Percentiles rank a stretch among this genome's conserved stretches.
These are phyloP conservation scores for Diddensiella santjacobensis DNA, from an alignment of 805 yeast genomes.

Conservation along the genomic window DNA sequence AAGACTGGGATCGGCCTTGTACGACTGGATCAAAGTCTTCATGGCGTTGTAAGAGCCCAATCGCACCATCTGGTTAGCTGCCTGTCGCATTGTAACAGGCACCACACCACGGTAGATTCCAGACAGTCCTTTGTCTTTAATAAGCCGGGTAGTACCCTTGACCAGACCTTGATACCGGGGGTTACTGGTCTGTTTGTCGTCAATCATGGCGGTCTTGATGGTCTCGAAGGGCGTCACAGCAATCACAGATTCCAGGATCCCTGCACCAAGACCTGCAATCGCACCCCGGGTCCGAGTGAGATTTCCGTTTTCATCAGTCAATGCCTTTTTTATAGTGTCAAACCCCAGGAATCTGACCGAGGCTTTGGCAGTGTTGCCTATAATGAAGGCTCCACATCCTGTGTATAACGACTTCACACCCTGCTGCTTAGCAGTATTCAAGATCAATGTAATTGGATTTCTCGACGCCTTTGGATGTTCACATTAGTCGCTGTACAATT, in stretches of 20 bases:
- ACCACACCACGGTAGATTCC: conserved; percentile 87
- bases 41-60: conserved; percentile 89
- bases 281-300: conserved; percentile 88
- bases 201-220: conserved; percentile 91
- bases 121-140: conserved; percentile 72
- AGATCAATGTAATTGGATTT: conserved; percentile 80
- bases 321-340: conserved; percentile 73
- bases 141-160: conserved; percentile 60
- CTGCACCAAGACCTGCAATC: conserved; percentile 96
- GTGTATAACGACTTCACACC: conserved; percentile 80
- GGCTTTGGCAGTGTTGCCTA: conserved; percentile 95
- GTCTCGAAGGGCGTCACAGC: conserved; percentile 98
- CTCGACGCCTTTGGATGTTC: conserved; percentile 48
- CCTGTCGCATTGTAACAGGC: conserved; percentile 94
- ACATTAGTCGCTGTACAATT: conserved; percentile 25
- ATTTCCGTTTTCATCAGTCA: conserved; percentile 82
- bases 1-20: conserved; percentile 61
- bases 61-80: conserved; percentile 92
- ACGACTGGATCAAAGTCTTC: conserved; percentile 71
- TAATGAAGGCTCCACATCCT: conserved; percentile 95
- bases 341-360: conserved; percentile 93
- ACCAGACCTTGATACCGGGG: conserved; percentile 70
- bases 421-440: conserved; percentile 68
- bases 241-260: conserved; percentile 81
- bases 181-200: conserved; percentile 72